Evolutionary conservation across 2,329 filamentous ascomycete genomes (phyloP), one percentile per base, ranked within the genome.

Genomic region (Periconia macrospinosa): DNA sequence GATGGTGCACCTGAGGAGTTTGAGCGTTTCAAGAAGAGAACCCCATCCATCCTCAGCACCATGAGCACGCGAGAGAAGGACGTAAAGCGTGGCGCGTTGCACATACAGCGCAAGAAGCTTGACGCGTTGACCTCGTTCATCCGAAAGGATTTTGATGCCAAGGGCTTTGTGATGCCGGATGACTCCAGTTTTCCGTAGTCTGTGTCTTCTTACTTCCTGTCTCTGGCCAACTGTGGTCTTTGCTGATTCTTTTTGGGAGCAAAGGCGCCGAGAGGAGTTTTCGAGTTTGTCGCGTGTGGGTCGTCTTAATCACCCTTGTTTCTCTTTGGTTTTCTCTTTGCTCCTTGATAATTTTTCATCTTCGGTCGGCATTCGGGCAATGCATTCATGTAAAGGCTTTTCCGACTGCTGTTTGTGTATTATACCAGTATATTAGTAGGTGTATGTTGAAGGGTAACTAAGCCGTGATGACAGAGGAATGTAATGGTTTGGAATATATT

Each of bases 151-250:
- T 78, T 81, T 48, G 69, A 77, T 43, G 65, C 68, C 20, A 76
- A 73, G 40, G 76, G 75, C 8, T 81, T 81, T 57, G 64, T 76
- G 42, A 80, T 80, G 78, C 78, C 78, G 14, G 75, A 75, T 44
- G 76, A 73, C 51, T 69, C 68, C 42, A 68, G 62, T 18, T 68
- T 74, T 53, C 67, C 71, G 49, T 70, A 63, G 11, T n/a, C 33
- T 37, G 11, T 3, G 3, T 37, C 23, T 3, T 8, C 23, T 27
- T 27, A 27, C 5, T 27, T 8, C 23, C 3, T 27, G 23, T 27
- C 8, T 27, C 23, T 27, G 23, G 3, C 8, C 8, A 5, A 27
- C 5, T 27, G 5, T 27, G 23, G 23, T 3, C 6, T 37, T 3
- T 37, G 11, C 15, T 14, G 33, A n/a, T 37, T 37, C 33, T 37